phyloP scores from a whole-genome alignment of 1,284 basidiomycete species.

The Moesziomyces parantarcticus region DNA sequence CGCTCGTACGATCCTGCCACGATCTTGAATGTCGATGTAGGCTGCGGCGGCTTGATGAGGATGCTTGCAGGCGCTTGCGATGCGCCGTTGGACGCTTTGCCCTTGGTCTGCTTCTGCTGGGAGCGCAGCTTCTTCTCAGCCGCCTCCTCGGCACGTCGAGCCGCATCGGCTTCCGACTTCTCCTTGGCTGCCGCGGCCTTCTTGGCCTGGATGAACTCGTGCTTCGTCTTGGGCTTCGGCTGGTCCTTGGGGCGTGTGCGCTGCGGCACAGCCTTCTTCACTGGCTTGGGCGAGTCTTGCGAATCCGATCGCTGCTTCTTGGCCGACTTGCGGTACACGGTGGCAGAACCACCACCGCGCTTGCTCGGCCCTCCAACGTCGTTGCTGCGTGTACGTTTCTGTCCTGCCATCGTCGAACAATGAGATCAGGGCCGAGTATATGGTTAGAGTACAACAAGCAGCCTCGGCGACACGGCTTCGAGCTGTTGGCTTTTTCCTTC shows the following conservation, averaged over 20 bases:
- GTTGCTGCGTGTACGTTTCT: constrained; percentile 23
- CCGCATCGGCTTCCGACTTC: constrained; percentile 26
- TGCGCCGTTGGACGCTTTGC: constrained; percentile 19
- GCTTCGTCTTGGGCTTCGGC: constrained; percentile 54
- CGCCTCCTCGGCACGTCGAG: constrained; percentile 25
- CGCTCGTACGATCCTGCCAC: constrained; percentile 95
- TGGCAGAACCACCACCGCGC: constrained; percentile 25
- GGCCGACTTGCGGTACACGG: constrained; percentile 53
- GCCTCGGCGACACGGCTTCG: too few species aligned
- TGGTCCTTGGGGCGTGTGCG: constrained; percentile 44
- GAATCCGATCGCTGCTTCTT: constrained; percentile 50
- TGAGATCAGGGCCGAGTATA: not conserved
- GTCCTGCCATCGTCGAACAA: constrained; percentile 21
- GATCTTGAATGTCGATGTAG: constrained; percentile 75
- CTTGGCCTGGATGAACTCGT: constrained; percentile 56
- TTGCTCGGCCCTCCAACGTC: constrained; percentile 3
- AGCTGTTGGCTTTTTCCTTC: too few species aligned
- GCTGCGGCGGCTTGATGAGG: constrained; percentile 39
- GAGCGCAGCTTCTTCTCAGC: constrained; percentile 22
- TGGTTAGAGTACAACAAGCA: not conserved
- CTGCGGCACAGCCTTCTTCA: constrained; percentile 35
- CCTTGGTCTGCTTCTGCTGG: constrained; percentile 23
- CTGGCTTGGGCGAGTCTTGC: constrained; percentile 20
- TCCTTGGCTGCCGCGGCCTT: constrained; percentile 42
- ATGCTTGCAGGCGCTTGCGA: constrained; percentile 19